Evolutionary conservation across 1,284 basidiomycete species (phyloP), one percentile per base, ranked within the genome.

Genomic region (Cryptococcus sp.): DNA sequence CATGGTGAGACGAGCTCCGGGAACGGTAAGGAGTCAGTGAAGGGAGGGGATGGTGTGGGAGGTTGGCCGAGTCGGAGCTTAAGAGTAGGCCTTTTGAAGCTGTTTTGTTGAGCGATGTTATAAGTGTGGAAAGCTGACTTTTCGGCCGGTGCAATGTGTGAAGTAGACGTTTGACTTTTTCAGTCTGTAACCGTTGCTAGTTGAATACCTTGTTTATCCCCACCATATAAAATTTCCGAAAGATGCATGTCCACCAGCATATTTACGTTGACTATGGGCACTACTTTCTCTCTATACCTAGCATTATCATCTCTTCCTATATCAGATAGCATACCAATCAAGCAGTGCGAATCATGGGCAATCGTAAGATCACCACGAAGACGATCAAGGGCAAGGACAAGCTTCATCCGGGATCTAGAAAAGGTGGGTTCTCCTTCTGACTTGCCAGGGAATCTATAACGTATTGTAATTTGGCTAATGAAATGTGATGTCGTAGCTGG

Each of bases 401-500:
- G 11, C 63, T 78, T 22, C 78, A 79, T 59, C 78, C 78, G 2
- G 74, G 74, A 38, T 79, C 78, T 20, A 61, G 78, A 20, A 79
- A 79, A 53, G 75, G 76, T 75, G 41, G 34, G 67, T 58, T 22
- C 2, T 40, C 23, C 13, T 37, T 41, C 15, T 44, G 41, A 7
- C 13, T 34, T 7, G 8, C 29, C 13, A 10, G 41, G n/a, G 41
- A 8, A 22, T 44, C 22, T 29, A 34, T 44, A n/a, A n/a, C 22
- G 41, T 22, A 22, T n/a, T 6, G 41, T 10, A 44, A 8, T 3
- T 22, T 16, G 3, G 6, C 23, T 5, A 15, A 45, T 29, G 22
- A 15, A 17, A 34, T 44, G 5, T 39, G 53, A 34, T 20, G n/a
- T 34, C 16, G 15, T 55, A 81, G 91, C 92, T 2, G 85, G 83